A percentile compares a stretch with the other conserved stretches of the same genome.
These are phyloP conservation scores for Penicillium flavigenum DNA, from an alignment of 495 filamentous ascomycete species.

Conservation along the genomic window DNA sequence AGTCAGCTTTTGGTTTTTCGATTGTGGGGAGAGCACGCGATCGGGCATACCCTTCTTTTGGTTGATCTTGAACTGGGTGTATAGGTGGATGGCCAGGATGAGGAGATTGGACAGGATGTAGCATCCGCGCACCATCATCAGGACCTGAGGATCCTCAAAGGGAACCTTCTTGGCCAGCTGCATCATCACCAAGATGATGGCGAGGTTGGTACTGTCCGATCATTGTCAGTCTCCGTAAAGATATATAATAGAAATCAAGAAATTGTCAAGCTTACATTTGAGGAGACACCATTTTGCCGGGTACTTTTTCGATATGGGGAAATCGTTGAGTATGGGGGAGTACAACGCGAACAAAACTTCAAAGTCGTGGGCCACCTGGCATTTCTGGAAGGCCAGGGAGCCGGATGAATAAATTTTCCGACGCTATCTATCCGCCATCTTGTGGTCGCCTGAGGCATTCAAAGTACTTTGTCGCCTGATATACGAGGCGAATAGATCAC, in stretches of 20 bases:
- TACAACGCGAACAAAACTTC: slow-evolving; percentile 27
- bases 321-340: slow-evolving; percentile 25
- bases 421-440: not conserved
- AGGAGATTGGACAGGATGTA: slow-evolving; percentile 88
- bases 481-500: not conserved
- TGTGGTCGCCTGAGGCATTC: not conserved
- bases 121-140: slow-evolving; percentile 75
- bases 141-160: slow-evolving; percentile 85
- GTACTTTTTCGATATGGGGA: slow-evolving; percentile 9
- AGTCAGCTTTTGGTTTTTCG: not conserved
- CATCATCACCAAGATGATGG: slow-evolving; percentile 97
- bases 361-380: slow-evolving; percentile 27
- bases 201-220: slow-evolving; percentile 74
- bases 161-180: slow-evolving; percentile 94
- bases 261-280: slow-evolving; percentile 40
- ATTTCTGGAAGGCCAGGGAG: slow-evolving; percentile 18
- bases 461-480: not conserved
- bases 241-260: not conserved
- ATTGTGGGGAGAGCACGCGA: slow-evolving; percentile 6
- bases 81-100: slow-evolving; percentile 80
- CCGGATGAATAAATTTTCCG: slow-evolving; percentile 16
- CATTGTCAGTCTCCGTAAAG: slow-evolving; percentile 12
- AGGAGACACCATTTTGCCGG: slow-evolving; percentile 48
- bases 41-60: slow-evolving; percentile 81
- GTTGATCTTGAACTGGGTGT: slow-evolving; percentile 77